Percentiles rank a stretch among this genome's conserved stretches.
These are phyloP conservation scores for Oryza rufipogon DNA, from an alignment of 176 grass and related monocot genomes.

Conservation along the genomic window DNA sequence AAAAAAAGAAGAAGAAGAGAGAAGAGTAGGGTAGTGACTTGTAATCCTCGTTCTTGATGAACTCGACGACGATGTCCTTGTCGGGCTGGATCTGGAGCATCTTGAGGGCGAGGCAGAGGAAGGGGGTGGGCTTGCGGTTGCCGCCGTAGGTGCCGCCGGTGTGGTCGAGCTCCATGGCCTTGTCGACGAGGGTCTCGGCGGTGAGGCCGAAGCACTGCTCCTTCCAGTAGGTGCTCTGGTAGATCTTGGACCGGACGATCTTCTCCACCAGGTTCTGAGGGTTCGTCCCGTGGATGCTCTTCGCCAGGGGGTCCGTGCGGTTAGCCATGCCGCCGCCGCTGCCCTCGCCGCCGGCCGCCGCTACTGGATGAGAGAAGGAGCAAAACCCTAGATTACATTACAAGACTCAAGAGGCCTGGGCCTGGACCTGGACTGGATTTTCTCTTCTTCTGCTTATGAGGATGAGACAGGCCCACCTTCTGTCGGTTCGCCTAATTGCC, in stretches of 20 bases:
- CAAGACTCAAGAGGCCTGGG: too few relatives aligned
- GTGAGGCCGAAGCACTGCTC: constrained; percentile 98
- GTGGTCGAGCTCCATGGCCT: constrained; percentile 99
- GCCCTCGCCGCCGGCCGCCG: background rate
- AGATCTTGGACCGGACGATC: constrained; percentile 96
- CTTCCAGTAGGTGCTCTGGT: constrained; percentile 94
- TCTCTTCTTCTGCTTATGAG: too few relatives aligned
- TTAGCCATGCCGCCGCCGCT: constrained; percentile 67
- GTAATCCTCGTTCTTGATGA: constrained; percentile 99
- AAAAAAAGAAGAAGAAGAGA: background rate
- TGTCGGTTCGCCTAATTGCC: too few relatives aligned
- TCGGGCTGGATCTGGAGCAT: constrained; percentile 99
- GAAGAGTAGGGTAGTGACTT: constrained; percentile 44
- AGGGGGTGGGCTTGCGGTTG: constrained; percentile 74
- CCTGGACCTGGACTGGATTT: too few relatives aligned
- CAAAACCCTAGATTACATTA: constrained; percentile 41
- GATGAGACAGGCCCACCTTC: too few relatives aligned
- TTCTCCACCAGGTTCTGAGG: constrained; percentile 98
- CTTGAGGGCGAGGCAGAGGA: constrained; percentile 93
- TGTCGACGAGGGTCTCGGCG: constrained; percentile 95
- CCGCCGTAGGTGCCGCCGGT: constrained; percentile 81
- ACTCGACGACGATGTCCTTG: constrained; percentile 98
- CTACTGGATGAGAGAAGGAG: background rate
- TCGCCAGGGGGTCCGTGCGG: constrained; percentile 75
- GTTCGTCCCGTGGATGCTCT: constrained; percentile 92